Conservation (phyloP, 2,329 filamentous ascomycete genomes). For the Fonsecaea erecta region DNA sequence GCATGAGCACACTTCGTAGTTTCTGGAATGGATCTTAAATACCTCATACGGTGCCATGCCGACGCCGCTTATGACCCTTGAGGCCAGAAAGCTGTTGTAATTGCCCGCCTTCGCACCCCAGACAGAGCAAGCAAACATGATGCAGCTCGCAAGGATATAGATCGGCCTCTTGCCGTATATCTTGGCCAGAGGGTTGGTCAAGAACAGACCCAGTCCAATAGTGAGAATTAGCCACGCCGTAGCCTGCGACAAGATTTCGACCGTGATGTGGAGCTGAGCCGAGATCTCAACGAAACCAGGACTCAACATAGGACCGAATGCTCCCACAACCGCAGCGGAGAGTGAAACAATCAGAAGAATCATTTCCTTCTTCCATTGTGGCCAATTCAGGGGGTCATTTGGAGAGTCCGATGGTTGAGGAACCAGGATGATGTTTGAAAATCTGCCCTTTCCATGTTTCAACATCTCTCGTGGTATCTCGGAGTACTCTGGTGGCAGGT, state of each 20-base stretch:
- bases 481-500: slow-evolving; percentile 54
- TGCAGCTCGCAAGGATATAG: slow-evolving; percentile 45
- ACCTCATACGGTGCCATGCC: slow-evolving; percentile 49
- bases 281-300: slow-evolving; percentile 57
- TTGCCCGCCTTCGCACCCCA: slow-evolving; percentile 45
- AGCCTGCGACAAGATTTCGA: slow-evolving; percentile 27
- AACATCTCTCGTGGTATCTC: slow-evolving; percentile 41
- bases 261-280: slow-evolving; percentile 32
- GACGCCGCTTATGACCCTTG: slow-evolving; percentile 51
- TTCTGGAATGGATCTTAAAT: slow-evolving; percentile 44
- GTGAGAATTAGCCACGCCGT: slow-evolving; percentile 33
- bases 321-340: slow-evolving; percentile 55
- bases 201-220: slow-evolving; percentile 45
- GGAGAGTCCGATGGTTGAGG: slow-evolving; percentile 40
- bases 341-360: slow-evolving; percentile 54
- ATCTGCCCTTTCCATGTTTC: slow-evolving; percentile 40
- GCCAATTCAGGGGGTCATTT: slow-evolving; percentile 42
- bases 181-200: slow-evolving; percentile 47
- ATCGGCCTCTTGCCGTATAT: slow-evolving; percentile 52
- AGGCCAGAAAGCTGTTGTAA: slow-evolving; percentile 48
- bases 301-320: slow-evolving; percentile 58
- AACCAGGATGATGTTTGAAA: slow-evolving; percentile 36
- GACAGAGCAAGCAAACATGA: slow-evolving; percentile 45
- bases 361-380: slow-evolving; percentile 53
- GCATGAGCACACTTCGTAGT: neutral